These are phyloP conservation scores for Brasilioporus rufonigricans DNA, from an alignment of 768 basidiomycete species.

Conservation along the genomic window DNA sequence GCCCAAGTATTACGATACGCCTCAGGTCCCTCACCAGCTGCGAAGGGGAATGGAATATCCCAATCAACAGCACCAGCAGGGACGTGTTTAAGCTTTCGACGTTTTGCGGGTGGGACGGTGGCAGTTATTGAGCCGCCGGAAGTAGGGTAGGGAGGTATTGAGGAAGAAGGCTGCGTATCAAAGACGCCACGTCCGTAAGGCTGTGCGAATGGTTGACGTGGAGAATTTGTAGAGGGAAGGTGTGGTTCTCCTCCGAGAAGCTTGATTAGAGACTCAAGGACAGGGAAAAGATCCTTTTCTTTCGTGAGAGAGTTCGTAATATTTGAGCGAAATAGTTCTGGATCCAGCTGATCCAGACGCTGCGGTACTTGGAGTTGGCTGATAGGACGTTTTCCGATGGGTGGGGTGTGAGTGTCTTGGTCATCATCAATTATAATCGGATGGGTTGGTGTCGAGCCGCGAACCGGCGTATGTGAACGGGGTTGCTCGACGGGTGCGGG, in stretches of 20 bases:
- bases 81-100: slow-evolving; percentile 60
- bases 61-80: slow-evolving; percentile 81
- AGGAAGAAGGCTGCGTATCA: neutral
- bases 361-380: slow-evolving; percentile 5
- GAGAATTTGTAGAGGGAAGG: slow-evolving; percentile 1
- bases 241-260: slow-evolving; percentile 44
- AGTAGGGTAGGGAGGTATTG: neutral
- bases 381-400: slow-evolving; percentile 10
- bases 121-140: neutral
- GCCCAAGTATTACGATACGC: slow-evolving; percentile 68
- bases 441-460: slow-evolving; percentile 55
- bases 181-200: slow-evolving; percentile 19
- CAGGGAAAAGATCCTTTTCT: slow-evolving; percentile 65
- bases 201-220: slow-evolving; percentile 13
- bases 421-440: slow-evolving; percentile 74
- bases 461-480: slow-evolving; percentile 32
- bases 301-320: slow-evolving; percentile 56
- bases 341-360: slow-evolving; percentile 35
- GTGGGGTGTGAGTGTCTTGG: slow-evolving; percentile 33
- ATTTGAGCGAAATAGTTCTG: slow-evolving; percentile 49
- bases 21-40: slow-evolving; percentile 64
- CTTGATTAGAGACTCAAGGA: slow-evolving; percentile 60
- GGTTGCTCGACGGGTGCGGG: slow-evolving; percentile 34
- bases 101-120: slow-evolving; percentile 43
- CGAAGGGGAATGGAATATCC: slow-evolving; percentile 81